Conservation (phyloP, 192 early-diverging fungal species). For the Cladochytrium replicatum region DNA sequence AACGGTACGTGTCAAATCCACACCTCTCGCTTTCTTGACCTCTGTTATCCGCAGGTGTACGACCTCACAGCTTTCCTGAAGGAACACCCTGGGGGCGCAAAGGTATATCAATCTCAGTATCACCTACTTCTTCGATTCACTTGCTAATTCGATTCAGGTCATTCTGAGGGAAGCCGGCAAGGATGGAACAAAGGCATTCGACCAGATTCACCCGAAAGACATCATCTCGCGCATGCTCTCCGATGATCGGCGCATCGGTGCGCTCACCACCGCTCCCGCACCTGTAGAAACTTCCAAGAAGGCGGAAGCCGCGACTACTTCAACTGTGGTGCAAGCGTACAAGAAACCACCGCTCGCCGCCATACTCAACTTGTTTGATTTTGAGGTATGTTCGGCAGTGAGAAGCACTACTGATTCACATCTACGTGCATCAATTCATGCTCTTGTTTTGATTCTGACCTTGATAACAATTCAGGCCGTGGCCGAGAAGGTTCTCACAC, state of each 20-base stretch:
- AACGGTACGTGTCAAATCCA: constrained; percentile 16
- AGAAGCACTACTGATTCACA: neutral
- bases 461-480: constrained; percentile 31
- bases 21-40: constrained; percentile 14
- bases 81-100: constrained; percentile 40
- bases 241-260: constrained; percentile 8
- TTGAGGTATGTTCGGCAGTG: constrained; percentile 31
- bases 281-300: constrained; percentile 10
- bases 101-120: neutral
- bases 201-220: constrained; percentile 54
- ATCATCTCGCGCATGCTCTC: constrained; percentile 45
- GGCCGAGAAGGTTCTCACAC: constrained; percentile 40
- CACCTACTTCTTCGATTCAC: neutral
- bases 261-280: neutral
- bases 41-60: constrained; percentile 8
- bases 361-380: constrained; percentile 63
- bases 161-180: constrained; percentile 60
- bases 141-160: constrained; percentile 10
- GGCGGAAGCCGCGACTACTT: constrained; percentile 23
- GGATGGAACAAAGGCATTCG: constrained; percentile 58
- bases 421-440: neutral
- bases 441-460: neutral
- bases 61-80: constrained; percentile 36
- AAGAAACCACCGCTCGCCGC: constrained; percentile 41
- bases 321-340: constrained; percentile 13